Evolutionary conservation across 2,329 filamentous ascomycete species (phyloP), one percentile per base, ranked within the genome.

Genomic region (Colletotrichum sp.): DNA sequence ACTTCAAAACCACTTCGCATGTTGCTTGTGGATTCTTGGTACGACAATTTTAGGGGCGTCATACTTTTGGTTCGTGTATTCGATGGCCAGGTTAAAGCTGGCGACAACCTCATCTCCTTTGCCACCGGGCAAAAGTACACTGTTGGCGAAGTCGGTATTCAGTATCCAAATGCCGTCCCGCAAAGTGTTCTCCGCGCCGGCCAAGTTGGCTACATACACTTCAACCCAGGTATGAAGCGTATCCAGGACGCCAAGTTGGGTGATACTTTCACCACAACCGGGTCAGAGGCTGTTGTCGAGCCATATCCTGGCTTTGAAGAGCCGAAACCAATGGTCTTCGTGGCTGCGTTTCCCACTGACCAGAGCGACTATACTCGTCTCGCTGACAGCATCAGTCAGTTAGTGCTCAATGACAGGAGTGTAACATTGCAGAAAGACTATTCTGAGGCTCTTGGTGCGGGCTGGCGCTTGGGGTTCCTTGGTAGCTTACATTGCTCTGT

Each of bases 401-500:
- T 99, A 16, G 93, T 96, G 3, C 91, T 99, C 69, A 99, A 99
- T 83, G 97, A 99, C 84, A 93, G 97, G 75, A 98, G 96, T 83
- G 95, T 99, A 36, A 98, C 96, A 5, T 88, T 99, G 63, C 94
- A 96, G 80, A 99, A 99, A 83, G 97, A 99, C 83, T 95, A 95
- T 30, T 98, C 96, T 0, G 96, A 99, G 82, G 97, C 97, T 1
- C 89, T 99, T 0, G 97, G 97, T 1, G 95, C 96, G 2, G 97
- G 97, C 3, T 99, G 97, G 94, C 93, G 97, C 62, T 87, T 99
- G 13, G 97, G 97, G 0, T 99, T 99, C 82, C 87, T 99, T 5
- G 97, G 97, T n/a, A 99, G 96, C 15, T 88, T 99, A 64, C 97
- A 99, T 84, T 99, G 97, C 86, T 99, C 96, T n/a, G 97, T 99